Base-by-base conservation (phyloP, 768 basidiomycete genomes). In the Solioccasus polychromus region DNA sequence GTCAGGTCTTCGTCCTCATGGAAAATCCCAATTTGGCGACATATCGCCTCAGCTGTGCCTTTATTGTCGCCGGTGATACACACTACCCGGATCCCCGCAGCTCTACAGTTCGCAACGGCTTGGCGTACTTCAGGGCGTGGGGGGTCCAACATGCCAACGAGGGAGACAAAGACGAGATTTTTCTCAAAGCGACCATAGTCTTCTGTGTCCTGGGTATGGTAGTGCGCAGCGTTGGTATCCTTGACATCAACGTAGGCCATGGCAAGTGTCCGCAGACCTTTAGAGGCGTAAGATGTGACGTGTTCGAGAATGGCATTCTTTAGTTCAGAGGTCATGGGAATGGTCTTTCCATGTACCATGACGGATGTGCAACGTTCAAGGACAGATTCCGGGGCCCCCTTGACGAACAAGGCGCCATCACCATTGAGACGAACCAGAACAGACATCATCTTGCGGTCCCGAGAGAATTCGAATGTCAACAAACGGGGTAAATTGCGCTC, bases 381-480 rank as follows among this genome's bases (percentile, higher is more conserved):
- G 30, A 99, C 85, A 19, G 90, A 88, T 71, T 99, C 95, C 7
- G 95, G 95, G 3, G 95, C 95, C 29, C 95, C 95, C 67, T 98
- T 98, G 64, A 87, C 92, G 62, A 94, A 88, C 5, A 98, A 75
- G 8, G 87, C 78, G n/a, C 89, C 88, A 5, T 67, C 68, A 2
- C 77, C 78, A 45, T 82, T 79, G 44, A 82, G 75, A 49, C 71
- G 78, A 30, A 91, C 88, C 40, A 98, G 81, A 41, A 97, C 94
- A 18, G 95, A 96, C 95, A 98, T 98, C 83, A 94, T 95, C 71
- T 97, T 99, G 61, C 95, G 87, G 68, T 98, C 95, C 17, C 95
- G 84, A 18, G 93, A 91, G 69, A 99, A 98, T 67, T 99, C 95
- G 66, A 99, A 95, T 8, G 94, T 99, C 56, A 96, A 71, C 12